Percentiles rank a stretch among this genome's conserved stretches.
Evolutionary conservation across 192 early-diverging fungal genomes (phyloP).

Genomic region (Rhizophagus sp.): DNA sequence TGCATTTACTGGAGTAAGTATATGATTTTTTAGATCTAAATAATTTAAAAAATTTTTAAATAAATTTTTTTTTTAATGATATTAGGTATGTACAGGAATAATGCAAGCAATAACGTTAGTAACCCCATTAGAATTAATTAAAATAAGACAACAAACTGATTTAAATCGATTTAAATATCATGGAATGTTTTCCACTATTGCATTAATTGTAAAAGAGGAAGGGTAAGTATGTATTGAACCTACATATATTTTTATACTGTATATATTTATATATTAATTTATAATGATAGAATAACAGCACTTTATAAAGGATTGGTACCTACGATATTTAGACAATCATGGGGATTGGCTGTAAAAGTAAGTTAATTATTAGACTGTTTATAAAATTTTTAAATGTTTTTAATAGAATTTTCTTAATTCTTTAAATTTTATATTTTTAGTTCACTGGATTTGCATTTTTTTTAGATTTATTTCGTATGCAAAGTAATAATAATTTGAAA

Average conservation of each 20-base stretch:
- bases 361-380: background rate
- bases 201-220: constrained; percentile 39
- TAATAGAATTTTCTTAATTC: background rate
- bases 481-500: constrained; percentile 32
- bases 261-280: background rate
- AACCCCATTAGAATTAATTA: constrained; percentile 47
- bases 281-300: constrained; percentile 34
- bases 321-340: constrained; percentile 47
- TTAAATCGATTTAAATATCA: constrained; percentile 40
- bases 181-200: constrained; percentile 37
- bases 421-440: background rate
- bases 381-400: background rate
- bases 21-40: background rate
- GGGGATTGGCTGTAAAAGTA: constrained; percentile 34
- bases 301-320: constrained; percentile 46
- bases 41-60: background rate
- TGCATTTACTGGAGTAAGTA: constrained; percentile 41
- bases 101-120: constrained; percentile 47
- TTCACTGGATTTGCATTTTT: constrained; percentile 44
- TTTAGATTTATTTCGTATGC: constrained; percentile 36
- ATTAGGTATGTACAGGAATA: constrained; percentile 44
- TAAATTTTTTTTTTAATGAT: background rate
- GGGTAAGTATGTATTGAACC: constrained; percentile 30
- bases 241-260: background rate
- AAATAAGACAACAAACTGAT: constrained; percentile 49